phyloP scores from a whole-genome alignment of 2,329 filamentous ascomycete species.

The Mycogone perniciosa region DNA sequence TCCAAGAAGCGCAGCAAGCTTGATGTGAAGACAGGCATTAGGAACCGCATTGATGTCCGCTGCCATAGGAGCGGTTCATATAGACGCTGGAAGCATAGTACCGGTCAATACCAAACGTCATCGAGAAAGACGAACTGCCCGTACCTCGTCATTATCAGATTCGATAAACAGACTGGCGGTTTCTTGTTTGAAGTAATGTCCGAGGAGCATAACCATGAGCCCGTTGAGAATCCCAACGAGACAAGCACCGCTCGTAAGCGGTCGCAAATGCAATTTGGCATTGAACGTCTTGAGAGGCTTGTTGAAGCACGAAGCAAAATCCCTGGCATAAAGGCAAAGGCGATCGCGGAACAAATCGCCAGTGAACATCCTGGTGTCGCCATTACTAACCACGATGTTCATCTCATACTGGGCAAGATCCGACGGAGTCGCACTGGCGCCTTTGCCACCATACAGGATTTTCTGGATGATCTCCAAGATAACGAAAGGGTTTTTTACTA shows the following conservation, averaged over 20 bases:
- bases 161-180: background rate
- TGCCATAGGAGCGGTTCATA: slow-evolving; percentile 1
- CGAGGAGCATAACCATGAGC: slow-evolving; percentile 1
- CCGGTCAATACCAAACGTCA: background rate
- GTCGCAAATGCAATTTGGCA: background rate
- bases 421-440: background rate
- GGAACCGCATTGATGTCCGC: background rate
- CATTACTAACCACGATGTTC: background rate
- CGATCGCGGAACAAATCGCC: slow-evolving; percentile 1
- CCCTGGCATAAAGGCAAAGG: background rate
- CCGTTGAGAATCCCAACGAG: background rate
- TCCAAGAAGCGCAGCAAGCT: slow-evolving; percentile 1
- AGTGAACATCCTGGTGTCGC: background rate
- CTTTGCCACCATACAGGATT: background rate
- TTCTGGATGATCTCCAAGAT: background rate
- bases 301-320: background rate
- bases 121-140: background rate
- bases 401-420: background rate
- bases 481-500: slow-evolving; percentile 1
- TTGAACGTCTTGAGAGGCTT: background rate
- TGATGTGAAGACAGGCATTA: background rate
- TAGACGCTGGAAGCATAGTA: background rate
- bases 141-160: background rate
- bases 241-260: background rate
- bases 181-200: background rate